Evolutionary conservation across 2,329 filamentous ascomycete genomes (phyloP).

Genomic region (Colletotrichum gloeosporioides): DNA sequence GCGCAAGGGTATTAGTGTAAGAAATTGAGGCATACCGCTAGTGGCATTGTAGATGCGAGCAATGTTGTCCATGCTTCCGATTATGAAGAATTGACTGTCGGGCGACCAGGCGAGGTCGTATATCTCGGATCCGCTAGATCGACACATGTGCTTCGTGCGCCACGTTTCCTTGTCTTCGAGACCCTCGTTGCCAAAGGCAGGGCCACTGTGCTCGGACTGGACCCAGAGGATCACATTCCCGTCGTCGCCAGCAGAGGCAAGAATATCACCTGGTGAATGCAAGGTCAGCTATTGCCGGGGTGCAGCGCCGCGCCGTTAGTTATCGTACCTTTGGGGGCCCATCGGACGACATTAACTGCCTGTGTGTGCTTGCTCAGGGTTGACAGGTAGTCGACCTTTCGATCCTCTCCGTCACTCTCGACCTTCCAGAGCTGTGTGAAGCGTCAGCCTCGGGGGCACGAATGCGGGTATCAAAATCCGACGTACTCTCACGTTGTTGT

Average conservation of each 20-base stretch:
- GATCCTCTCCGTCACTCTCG: slow-evolving; percentile 82
- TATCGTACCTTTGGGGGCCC: slow-evolving; percentile 85
- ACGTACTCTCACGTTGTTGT: slow-evolving; percentile 91
- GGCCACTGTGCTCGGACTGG: slow-evolving; percentile 77
- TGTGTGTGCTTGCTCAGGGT: slow-evolving; percentile 94
- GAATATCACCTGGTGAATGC: slow-evolving; percentile 74
- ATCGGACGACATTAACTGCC: slow-evolving; percentile 96
- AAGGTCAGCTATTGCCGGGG: not conserved
- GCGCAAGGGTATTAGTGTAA: not conserved
- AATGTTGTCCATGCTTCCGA: slow-evolving; percentile 99
- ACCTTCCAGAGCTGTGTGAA: slow-evolving; percentile 81
- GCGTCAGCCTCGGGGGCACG: slow-evolving; percentile 9
- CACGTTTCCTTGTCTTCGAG: slow-evolving; percentile 96
- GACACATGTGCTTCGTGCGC: slow-evolving; percentile 97
- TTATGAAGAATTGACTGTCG: slow-evolving; percentile 95
- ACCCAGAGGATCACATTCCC: slow-evolving; percentile 98
- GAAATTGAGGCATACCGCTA: slow-evolving; percentile 66
- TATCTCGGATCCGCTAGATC: slow-evolving; percentile 92
- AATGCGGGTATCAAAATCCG: not conserved
- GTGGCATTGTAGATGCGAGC: slow-evolving; percentile 95
- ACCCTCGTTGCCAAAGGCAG: slow-evolving; percentile 79
- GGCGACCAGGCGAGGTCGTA: slow-evolving; percentile 99
- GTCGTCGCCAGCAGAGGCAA: slow-evolving; percentile 95
- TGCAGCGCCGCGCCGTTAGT: not conserved
- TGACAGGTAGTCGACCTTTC: slow-evolving; percentile 89